These are phyloP conservation scores for Neurospora intermedia DNA, from an alignment of 495 filamentous ascomycete species.

Conservation along the genomic window DNA sequence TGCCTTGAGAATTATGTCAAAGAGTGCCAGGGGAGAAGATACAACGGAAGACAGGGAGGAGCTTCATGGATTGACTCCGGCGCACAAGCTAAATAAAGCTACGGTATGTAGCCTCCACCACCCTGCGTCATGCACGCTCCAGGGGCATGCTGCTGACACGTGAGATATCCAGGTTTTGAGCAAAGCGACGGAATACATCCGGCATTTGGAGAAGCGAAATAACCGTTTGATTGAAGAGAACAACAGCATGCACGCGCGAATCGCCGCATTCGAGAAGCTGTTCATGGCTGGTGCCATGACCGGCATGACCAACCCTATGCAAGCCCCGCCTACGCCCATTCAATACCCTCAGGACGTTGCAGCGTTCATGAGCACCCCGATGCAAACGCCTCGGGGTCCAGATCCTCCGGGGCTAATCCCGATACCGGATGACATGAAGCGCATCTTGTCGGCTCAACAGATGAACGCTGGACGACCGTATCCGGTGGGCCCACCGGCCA, in stretches of 20 bases:
- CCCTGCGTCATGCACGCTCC: background rate
- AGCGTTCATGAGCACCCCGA: conserved; percentile 22
- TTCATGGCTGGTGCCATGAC: conserved; percentile 50
- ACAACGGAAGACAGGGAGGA: conserved; percentile 66
- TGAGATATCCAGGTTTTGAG: conserved; percentile 48
- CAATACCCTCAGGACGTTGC: conserved; percentile 33
- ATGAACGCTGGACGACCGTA: conserved; percentile 34
- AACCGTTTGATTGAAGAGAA: conserved; percentile 74
- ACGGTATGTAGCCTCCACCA: conserved; percentile 42
- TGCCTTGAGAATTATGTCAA: conserved; percentile 65
- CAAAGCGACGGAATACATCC: conserved; percentile 94
- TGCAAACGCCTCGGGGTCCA: conserved; percentile 18
- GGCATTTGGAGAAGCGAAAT: conserved; percentile 84
- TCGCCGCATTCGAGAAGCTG: conserved; percentile 59
- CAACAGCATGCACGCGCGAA: conserved; percentile 54
- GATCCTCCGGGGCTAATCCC: conserved; percentile 60
- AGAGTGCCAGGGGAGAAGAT: conserved; percentile 54
- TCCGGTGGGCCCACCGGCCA: conserved; percentile 22
- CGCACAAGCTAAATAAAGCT: conserved; percentile 91
- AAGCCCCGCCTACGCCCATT: conserved; percentile 36
- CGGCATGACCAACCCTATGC: conserved; percentile 30
- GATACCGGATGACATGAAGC: conserved; percentile 67
- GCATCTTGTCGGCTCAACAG: conserved; percentile 44
- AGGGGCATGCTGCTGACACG: conserved; percentile 2
- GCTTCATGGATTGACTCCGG: conserved; percentile 63